Evolutionary conservation across 306 rosid genomes (phyloP).

Genomic region (Fagus crenata): DNA sequence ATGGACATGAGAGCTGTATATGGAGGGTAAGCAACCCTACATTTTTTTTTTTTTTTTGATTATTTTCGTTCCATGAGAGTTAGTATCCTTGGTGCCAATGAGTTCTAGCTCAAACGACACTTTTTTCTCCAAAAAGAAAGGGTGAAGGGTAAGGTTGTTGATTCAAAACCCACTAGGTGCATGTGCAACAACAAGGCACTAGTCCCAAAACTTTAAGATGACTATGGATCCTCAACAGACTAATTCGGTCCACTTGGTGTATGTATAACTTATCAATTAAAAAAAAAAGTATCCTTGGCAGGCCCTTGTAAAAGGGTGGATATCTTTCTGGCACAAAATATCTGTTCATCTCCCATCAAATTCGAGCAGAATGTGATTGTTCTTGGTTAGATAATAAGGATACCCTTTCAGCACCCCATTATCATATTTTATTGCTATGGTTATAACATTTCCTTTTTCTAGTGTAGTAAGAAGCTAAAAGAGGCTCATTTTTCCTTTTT

Average conservation of each 20-base stretch:
- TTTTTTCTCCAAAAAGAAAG: too few species aligned
- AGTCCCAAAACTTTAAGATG: too few species aligned
- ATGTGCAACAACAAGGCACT: too few species aligned
- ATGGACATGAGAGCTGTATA: slow-evolving; percentile 87
- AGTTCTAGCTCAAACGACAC: too few species aligned
- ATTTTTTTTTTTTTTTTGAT: background rate
- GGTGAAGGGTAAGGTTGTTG: too few species aligned
- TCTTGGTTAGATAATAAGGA: background rate
- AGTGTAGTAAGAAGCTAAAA: background rate
- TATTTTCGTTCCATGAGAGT: slow-evolving; percentile 15
- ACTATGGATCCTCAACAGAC: too few species aligned
- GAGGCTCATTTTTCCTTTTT: background rate
- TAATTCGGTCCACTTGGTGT: too few species aligned
- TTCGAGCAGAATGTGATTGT: background rate
- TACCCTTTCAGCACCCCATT: background rate
- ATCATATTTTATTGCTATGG: background rate
- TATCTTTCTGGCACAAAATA: background rate
- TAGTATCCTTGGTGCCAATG: background rate
- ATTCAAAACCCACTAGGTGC: too few species aligned
- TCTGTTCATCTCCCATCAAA: background rate
- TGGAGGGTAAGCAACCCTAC: slow-evolving; percentile 69
- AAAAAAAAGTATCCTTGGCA: background rate
- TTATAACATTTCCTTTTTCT: background rate
- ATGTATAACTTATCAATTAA: too few species aligned
- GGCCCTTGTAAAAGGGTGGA: background rate